These are phyloP conservation scores for Lophiostoma macrostomum DNA, from an alignment of 495 filamentous ascomycete species.

Conservation along the genomic window DNA sequence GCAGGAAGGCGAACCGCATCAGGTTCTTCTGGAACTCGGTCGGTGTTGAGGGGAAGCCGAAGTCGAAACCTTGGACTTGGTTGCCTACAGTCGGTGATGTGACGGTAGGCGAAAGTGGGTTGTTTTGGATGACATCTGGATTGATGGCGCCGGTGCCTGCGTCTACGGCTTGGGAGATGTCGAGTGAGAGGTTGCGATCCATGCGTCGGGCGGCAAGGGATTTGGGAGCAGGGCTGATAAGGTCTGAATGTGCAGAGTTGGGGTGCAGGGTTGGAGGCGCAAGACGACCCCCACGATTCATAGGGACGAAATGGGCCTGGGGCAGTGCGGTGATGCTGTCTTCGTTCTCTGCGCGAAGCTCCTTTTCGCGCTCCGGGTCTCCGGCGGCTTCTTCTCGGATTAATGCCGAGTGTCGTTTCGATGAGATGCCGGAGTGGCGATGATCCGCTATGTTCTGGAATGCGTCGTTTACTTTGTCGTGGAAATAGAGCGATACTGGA, in stretches of 20 bases:
- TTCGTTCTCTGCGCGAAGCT: conserved; percentile 80
- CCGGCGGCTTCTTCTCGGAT: conserved; percentile 78
- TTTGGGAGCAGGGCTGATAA: conserved; percentile 3
- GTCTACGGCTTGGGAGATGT: conserved; percentile 34
- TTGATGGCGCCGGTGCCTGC: conserved; percentile 30
- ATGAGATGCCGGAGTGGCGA: conserved; percentile 37
- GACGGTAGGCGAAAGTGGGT: neutral
- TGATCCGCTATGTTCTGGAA: conserved; percentile 78
- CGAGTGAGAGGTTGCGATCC: conserved; percentile 37
- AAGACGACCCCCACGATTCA: conserved; percentile 26
- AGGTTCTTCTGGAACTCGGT: conserved; percentile 77
- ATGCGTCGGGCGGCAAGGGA: conserved; percentile 31
- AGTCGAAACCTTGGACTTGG: conserved; percentile 58
- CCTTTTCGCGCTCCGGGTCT: conserved; percentile 71
- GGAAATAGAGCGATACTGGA: conserved; percentile 66
- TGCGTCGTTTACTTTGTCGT: conserved; percentile 80
- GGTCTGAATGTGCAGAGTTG: conserved; percentile 33
- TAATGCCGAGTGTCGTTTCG: conserved; percentile 64
- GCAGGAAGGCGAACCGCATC: conserved; percentile 81
- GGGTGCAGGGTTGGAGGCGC: conserved; percentile 50
- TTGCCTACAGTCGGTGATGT: conserved; percentile 44
- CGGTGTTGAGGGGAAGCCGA: conserved; percentile 71
- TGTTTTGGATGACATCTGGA: conserved; percentile 14
- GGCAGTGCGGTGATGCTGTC: conserved; percentile 82
- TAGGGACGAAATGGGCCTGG: conserved; percentile 45